Conservation (phyloP, 106 monocot species). For the Dioscorea dumetorum region DNA sequence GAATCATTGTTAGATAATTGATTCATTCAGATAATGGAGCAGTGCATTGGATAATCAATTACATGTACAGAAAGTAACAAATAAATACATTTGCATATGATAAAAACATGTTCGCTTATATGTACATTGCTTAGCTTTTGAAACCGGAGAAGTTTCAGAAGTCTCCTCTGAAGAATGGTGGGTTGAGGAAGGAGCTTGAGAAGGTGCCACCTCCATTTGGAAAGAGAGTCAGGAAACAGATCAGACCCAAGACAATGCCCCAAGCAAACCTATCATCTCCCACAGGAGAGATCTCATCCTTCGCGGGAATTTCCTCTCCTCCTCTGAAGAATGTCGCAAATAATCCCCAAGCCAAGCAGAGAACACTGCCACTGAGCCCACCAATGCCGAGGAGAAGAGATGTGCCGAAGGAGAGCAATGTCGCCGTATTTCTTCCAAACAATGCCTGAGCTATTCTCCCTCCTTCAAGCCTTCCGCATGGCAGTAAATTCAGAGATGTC, state of each 20-base stretch:
- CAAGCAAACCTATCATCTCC: conserved; percentile 54
- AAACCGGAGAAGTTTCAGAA: conserved; percentile 3
- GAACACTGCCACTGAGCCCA: conserved; percentile 77
- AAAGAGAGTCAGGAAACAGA: conserved; percentile 79
- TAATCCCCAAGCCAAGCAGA: conserved; percentile 81
- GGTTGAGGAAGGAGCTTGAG: conserved; percentile 60
- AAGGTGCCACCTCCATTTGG: conserved; percentile 81
- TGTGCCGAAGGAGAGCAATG: conserved; percentile 51
- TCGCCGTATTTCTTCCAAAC: conserved; percentile 56
- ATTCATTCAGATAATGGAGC: too few species aligned
- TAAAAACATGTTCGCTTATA: too few species aligned
- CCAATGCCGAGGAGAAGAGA: conserved; percentile 65
- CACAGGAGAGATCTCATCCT: conserved; percentile 75
- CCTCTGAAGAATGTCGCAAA: conserved; percentile 80
- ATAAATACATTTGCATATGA: too few species aligned
- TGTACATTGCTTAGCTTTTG: too few species aligned
- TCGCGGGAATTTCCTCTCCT: conserved; percentile 78
- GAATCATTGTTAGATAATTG: too few species aligned
- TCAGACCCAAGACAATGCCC: conserved; percentile 45
- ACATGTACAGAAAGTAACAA: too few species aligned
- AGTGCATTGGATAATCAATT: too few species aligned
- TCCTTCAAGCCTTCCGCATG: conserved; percentile 79
- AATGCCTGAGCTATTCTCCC: conserved; percentile 84
- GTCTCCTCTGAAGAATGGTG: conserved; percentile 70
- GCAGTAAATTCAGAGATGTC: conserved; percentile 75